Evolutionary conservation across 2,329 filamentous ascomycete species (phyloP).

Genomic region (Penicillium polonicum): DNA sequence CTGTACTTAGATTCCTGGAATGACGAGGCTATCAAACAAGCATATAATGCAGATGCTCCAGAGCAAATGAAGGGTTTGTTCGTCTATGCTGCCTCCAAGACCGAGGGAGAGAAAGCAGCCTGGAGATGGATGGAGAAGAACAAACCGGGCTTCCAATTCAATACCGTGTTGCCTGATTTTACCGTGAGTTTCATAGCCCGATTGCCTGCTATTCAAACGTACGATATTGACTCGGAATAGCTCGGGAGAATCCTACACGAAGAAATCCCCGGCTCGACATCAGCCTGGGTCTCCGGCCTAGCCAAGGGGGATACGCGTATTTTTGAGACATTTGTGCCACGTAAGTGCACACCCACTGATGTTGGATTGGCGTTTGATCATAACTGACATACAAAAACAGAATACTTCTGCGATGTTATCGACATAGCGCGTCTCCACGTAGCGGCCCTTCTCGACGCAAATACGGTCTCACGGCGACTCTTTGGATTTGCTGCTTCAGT

Average conservation of each 20-base stretch:
- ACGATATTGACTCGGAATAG: conserved; percentile 1
- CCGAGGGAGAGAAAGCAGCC: conserved; percentile 46
- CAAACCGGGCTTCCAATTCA: conserved; percentile 46
- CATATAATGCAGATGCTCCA: conserved; percentile 33
- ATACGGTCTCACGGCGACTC: conserved; percentile 3
- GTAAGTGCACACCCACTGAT: neutral
- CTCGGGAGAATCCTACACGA: conserved; percentile 38
- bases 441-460: conserved; percentile 6
- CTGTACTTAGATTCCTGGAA: conserved; percentile 18
- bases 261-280: conserved; percentile 23
- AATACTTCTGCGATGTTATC: conserved; percentile 30
- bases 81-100: conserved; percentile 50
- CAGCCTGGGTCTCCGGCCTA: conserved; percentile 10
- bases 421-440: conserved; percentile 21
- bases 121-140: conserved; percentile 49
- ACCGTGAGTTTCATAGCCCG: conserved; percentile 40
- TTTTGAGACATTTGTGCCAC: conserved; percentile 3
- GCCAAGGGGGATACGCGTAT: conserved; percentile 3
- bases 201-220: neutral
- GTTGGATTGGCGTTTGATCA: neutral
- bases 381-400: neutral
- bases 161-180: conserved; percentile 38
- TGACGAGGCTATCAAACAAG: conserved; percentile 31
- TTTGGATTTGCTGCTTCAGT: conserved; percentile 9
- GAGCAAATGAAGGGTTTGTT: conserved; percentile 25